Evolutionary conservation across 2,329 filamentous ascomycete species (phyloP).

Genomic region (Diaporthe capsici): DNA sequence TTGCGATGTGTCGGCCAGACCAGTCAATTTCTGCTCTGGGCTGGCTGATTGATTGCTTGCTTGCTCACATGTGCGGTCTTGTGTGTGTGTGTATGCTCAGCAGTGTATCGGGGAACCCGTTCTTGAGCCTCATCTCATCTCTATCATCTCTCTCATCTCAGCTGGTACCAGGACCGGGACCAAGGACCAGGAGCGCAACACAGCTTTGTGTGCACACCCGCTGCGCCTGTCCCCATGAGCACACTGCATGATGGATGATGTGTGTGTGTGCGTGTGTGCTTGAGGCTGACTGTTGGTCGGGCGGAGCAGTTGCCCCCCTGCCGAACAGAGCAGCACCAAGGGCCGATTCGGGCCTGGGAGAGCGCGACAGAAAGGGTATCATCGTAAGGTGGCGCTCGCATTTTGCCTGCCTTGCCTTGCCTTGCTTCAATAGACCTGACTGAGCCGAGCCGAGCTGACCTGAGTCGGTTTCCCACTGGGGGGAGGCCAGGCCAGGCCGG

Average conservation of each 20-base stretch:
- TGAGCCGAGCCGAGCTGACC: constrained; percentile 18
- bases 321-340: not conserved
- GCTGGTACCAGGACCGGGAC: not conserved
- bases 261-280: not conserved
- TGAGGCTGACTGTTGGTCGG: constrained; percentile 17
- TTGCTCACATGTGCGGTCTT: not conserved
- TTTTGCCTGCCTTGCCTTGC: not conserved
- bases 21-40: not conserved
- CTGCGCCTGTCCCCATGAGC: constrained; percentile 14
- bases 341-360: not conserved
- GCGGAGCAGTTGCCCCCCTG: not conserved
- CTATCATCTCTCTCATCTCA: constrained; percentile 22
- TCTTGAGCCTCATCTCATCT: constrained; percentile 31
- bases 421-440: not conserved
- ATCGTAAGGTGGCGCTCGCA: not conserved
- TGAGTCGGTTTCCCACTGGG: constrained; percentile 19
- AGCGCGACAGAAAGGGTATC: not conserved
- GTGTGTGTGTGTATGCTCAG: not conserved
- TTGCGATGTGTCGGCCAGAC: constrained; percentile 7
- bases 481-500: not conserved
- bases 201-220: constrained; percentile 22
- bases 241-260: constrained; percentile 30
- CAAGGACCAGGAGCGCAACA: constrained; percentile 12
- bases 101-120: constrained; percentile 13
- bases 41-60: not conserved